Conservation (phyloP, 2,329 filamentous ascomycete genomes). For the Elsinoe fawcettii region DNA sequence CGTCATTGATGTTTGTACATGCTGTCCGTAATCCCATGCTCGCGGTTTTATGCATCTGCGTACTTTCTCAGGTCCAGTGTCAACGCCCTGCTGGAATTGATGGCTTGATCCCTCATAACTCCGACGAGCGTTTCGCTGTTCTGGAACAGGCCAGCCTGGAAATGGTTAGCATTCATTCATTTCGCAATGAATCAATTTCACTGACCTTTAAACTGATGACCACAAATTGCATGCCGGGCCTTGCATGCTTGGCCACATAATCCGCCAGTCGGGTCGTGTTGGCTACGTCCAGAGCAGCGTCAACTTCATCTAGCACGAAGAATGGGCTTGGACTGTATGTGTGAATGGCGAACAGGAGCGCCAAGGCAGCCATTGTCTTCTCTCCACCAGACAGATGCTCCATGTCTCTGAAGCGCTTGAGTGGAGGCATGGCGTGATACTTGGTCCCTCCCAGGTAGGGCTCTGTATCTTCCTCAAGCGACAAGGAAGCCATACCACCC, state of each 20-base stretch:
- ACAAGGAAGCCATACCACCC: constrained; percentile 81
- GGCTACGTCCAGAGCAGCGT: constrained; percentile 94
- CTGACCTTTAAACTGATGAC: constrained; percentile 78
- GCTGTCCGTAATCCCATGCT: not conserved
- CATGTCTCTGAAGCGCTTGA: constrained; percentile 99
- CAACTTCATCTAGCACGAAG: constrained; percentile 96
- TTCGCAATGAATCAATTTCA: not conserved
- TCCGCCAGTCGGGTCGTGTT: constrained; percentile 95
- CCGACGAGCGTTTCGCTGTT: constrained; percentile 93
- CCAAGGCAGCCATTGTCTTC: constrained; percentile 96
- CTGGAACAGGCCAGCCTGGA: constrained; percentile 75
- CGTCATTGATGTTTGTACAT: not conserved
- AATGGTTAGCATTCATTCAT: constrained; percentile 4
- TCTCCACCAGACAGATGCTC: constrained; percentile 94
- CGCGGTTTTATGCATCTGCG: constrained; percentile 21
- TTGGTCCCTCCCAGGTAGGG: constrained; percentile 94
- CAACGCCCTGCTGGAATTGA: constrained; percentile 84
- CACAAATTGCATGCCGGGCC: constrained; percentile 97
- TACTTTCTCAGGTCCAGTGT: constrained; percentile 78
- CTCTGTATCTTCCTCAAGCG: constrained; percentile 93
- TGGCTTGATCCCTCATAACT: constrained; percentile 88
- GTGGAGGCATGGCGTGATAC: constrained; percentile 96
- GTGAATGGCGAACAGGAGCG: constrained; percentile 94
- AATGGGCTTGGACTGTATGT: constrained; percentile 93
- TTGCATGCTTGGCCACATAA: constrained; percentile 89